Percentiles rank a stretch among this genome's conserved stretches.
Evolutionary conservation across 768 basidiomycete species (phyloP).

Genomic region (Amylocystis lapponica): DNA sequence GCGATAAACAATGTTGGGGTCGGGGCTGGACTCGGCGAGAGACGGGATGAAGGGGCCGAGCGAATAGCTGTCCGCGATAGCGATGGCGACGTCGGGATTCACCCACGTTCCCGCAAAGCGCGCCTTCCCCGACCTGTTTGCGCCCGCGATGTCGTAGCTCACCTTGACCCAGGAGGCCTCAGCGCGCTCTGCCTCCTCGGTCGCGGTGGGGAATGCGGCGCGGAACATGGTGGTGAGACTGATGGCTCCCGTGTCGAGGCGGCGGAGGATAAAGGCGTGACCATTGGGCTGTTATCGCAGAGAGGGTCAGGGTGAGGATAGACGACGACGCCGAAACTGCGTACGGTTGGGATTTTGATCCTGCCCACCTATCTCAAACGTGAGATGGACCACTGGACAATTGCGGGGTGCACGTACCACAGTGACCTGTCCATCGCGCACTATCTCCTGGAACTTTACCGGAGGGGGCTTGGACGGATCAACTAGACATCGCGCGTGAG

Average conservation of each 20-base stretch:
- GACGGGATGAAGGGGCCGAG: conserved; percentile 55
- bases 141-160: conserved; percentile 66
- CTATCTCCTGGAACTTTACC: conserved; percentile 91
- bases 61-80: conserved; percentile 62
- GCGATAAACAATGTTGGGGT: conserved; percentile 73
- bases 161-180: conserved; percentile 85
- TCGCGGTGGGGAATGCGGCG: conserved; percentile 82
- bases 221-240: conserved; percentile 96
- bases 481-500: conserved; percentile 24
- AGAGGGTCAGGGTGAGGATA: conserved; percentile 15
- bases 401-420: conserved; percentile 45
- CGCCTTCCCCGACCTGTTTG: conserved; percentile 55
- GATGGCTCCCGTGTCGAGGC: conserved; percentile 90
- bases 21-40: conserved; percentile 69
- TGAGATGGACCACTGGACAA: conserved; percentile 10
- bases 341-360: conserved; percentile 85
- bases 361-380: conserved; percentile 62
- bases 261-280: conserved; percentile 91
- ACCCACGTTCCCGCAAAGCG: conserved; percentile 93
- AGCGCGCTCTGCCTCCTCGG: conserved; percentile 67
- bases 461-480: conserved; percentile 47
- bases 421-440: conserved; percentile 82
- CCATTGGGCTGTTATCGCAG: conserved; percentile 63
- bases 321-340: conserved; percentile 23
- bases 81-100: conserved; percentile 53